phyloP scores from a whole-genome alignment of 2,329 filamentous ascomycete species.

The Ascochyta pisi region DNA sequence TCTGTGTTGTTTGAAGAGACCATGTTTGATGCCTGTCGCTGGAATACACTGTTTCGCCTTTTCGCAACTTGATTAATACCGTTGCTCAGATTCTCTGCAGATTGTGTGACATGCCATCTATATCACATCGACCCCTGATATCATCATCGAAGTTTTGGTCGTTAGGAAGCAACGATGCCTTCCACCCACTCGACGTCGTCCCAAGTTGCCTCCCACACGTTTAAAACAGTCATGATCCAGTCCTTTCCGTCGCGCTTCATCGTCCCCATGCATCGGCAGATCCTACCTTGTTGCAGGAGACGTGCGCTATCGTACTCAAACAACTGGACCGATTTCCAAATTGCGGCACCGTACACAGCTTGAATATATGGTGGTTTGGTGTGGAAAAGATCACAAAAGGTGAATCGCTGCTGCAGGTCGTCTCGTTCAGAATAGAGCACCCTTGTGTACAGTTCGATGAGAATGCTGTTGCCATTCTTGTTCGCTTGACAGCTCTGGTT shows the following conservation, averaged over 20 bases:
- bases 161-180: slow-evolving; percentile 48
- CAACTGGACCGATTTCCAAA: slow-evolving; percentile 56
- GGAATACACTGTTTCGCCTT: background rate
- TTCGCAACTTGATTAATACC: background rate
- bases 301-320: slow-evolving; percentile 56
- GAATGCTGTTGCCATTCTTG: slow-evolving; percentile 56
- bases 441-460: slow-evolving; percentile 70
- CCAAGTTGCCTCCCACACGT: slow-evolving; percentile 61
- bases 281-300: slow-evolving; percentile 52
- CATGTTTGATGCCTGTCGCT: background rate
- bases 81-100: background rate
- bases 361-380: slow-evolving; percentile 63
- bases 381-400: slow-evolving; percentile 69
- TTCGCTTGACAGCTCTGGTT: slow-evolving; percentile 56
- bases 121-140: slow-evolving; percentile 4
- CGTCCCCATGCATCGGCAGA: slow-evolving; percentile 58
- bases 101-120: background rate
- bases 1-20: background rate
- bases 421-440: slow-evolving; percentile 66
- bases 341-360: slow-evolving; percentile 49
- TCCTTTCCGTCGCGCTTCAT: slow-evolving; percentile 55
- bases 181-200: slow-evolving; percentile 62
- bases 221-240: slow-evolving; percentile 57
- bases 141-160: background rate
- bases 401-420: slow-evolving; percentile 64